Conservation (phyloP, 345 rosid species). For the Pistacia atlantica region DNA sequence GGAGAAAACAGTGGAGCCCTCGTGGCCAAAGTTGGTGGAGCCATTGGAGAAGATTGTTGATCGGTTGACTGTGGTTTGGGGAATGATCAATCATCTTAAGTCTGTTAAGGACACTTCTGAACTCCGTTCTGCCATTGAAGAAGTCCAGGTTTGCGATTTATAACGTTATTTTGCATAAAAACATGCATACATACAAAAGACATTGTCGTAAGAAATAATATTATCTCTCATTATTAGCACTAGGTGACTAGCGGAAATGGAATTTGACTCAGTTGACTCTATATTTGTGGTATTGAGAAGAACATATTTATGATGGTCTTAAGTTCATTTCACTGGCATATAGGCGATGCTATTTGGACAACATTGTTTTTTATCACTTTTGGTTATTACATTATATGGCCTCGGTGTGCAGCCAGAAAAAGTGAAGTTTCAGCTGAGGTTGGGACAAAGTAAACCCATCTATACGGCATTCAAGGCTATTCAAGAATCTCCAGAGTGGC, state of each 20-base stretch:
- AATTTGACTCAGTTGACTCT: neutral
- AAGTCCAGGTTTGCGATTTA: constrained; percentile 66
- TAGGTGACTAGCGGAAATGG: neutral
- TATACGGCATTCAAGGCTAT: constrained; percentile 76
- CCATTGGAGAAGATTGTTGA: constrained; percentile 89
- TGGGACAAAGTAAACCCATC: constrained; percentile 83
- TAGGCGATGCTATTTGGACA: neutral
- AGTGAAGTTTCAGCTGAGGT: constrained; percentile 68
- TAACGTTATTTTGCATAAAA: neutral
- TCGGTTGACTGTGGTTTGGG: constrained; percentile 72
- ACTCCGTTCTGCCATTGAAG: constrained; percentile 90
- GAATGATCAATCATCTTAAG: constrained; percentile 78
- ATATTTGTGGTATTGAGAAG: neutral
- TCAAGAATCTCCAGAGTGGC: constrained; percentile 69
- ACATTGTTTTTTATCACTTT: neutral
- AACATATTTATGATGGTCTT: too few species aligned
- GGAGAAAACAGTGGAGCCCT: constrained; percentile 69
- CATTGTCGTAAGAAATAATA: neutral
- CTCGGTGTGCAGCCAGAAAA: constrained; percentile 65
- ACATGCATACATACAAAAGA: neutral
- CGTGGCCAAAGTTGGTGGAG: constrained; percentile 91
- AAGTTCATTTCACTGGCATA: too few species aligned
- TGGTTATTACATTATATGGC: constrained; percentile 15
- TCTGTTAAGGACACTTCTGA: constrained; percentile 81
- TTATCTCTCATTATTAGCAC: neutral